Percentiles rank a stretch among this genome's conserved stretches.
Conservation (phyloP, 176 grass and related monocot species). For the Ensete ventricosum region DNA sequence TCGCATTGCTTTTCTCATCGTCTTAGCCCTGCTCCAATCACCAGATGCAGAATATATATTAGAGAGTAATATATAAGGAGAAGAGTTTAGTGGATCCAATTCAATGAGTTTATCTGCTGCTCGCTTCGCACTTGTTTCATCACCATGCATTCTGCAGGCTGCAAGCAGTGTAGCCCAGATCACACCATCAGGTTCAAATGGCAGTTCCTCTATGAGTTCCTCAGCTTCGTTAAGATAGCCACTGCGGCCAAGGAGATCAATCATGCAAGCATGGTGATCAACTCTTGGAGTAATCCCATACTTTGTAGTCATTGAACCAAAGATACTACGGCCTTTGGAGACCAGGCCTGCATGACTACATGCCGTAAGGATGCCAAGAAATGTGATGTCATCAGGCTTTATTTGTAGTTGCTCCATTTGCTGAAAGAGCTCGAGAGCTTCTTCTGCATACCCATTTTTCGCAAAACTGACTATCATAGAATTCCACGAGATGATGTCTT, state of each 20-base stretch:
- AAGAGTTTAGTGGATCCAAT: conserved; percentile 49
- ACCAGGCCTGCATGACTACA: conserved; percentile 56
- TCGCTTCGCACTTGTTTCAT: conserved; percentile 46
- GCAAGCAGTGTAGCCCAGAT: conserved; percentile 63
- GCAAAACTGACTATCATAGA: conserved; percentile 67
- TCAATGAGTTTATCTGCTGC: conserved; percentile 46
- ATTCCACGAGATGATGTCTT: conserved; percentile 50
- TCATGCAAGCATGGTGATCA: conserved; percentile 55
- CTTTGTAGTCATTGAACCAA: conserved; percentile 36
- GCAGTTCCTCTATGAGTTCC: conserved; percentile 40
- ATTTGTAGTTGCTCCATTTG: conserved; percentile 36
- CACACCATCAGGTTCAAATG: conserved; percentile 58
- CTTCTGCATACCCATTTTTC: conserved; percentile 51
- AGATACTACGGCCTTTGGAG: conserved; percentile 34
- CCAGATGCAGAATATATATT: conserved; percentile 57
- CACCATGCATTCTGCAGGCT: conserved; percentile 49
- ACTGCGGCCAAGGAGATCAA: conserved; percentile 62
- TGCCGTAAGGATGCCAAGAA: conserved; percentile 54
- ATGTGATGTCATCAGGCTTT: conserved; percentile 53
- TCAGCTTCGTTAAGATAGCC: conserved; percentile 57
- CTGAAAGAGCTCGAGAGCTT: conserved; percentile 48
- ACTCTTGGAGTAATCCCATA: conserved; percentile 42
- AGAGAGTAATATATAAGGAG: conserved; percentile 51
- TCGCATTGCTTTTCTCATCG: conserved; percentile 45
- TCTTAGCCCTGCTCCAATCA: conserved; percentile 51